Evolutionary conservation across 2,329 filamentous ascomycete species (phyloP), one percentile per base, ranked within the genome.

Genomic region (Paraphaeosphaeria sporulosa): DNA sequence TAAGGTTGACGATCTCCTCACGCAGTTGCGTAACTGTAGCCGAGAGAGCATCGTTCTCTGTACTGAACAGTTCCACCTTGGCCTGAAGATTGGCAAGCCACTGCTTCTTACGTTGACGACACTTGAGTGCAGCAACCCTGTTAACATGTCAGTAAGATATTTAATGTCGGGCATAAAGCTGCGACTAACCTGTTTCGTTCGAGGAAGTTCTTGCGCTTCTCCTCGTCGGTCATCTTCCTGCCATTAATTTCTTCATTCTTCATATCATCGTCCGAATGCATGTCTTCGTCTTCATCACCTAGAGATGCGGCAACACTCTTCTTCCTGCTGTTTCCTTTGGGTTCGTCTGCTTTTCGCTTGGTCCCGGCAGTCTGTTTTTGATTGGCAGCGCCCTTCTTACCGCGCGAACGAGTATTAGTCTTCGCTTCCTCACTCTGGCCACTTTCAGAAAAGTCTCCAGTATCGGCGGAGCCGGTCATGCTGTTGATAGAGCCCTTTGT

Each of bases 191-290:
- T 89, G 78, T 99, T 99, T 30, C 95, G 86, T 75, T 99, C 95
- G 2, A 99, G 83, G 78, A 99, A 99, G 76, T 98, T 99, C 82
- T 96, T 97, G 44, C 95, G 87, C 83, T 99, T 99, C 82, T 99
- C 95, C 74, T 98, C 95, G 58, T 98, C 95, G 0, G 94, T 97
- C 93, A 97, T 96, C 83, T 97, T 97, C 77, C 89, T 90, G 44
- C 83, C 82, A 70, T 90, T 38, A 23, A 65, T 67, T n/a, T 73
- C 70, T 43, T 80, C 79, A 56, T 64, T 61, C 52, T 78, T 76
- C 40, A 69, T 65, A 42, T 78, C 76, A 17, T 72, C 67, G 30
- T 78, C 77, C 4, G 82, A 78, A 50, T 87, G 82, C 53, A 69
- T 73, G 32, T 83, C 85, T 6, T 86, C 83, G 52, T 87, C 85